Base-by-base conservation (phyloP, 2,329 filamentous ascomycete genomes). In the Bipolaris bicolor region DNA sequence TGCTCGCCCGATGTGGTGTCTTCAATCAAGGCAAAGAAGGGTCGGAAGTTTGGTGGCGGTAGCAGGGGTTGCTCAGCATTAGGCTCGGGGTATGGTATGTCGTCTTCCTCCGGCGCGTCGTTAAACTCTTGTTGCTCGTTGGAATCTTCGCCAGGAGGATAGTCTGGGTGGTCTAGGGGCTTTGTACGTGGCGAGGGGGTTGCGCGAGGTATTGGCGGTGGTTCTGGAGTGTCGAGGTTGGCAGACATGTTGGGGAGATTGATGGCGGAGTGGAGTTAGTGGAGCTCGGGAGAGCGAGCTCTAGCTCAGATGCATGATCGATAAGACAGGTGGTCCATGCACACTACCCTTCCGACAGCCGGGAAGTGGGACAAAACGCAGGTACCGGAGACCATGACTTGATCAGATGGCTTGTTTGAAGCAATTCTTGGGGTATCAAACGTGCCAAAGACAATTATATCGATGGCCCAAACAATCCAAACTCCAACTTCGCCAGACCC, bases 21-120 rank as follows among this genome's bases (percentile, higher is more conserved):
- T 71, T 91, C 87, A 63, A 98, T 83, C 40, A 97, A 82, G 1
- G 91, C 90, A 80, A 97, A 97, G 80, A 97, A 89, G 2, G 92
- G 91, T 43, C 87, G 83, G 76, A 96, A 94, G 79, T 74, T 79
- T 59, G 77, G 72, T 2, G 76, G 78, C n/a, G 76, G 78, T 29
- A 75, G 69, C 11, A 79, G 71, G 5, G 68, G 69, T 36, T 72
- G 70, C 48, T 71, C 68, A 31, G 72, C 72, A 54, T 49, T 63
- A 37, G 71, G 69, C 61, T 76, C 74, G 7, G 66, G 69, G 49
- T 75, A 75, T 9, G 74, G 68, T 49, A 71, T 66, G 43, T 75
- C 70, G 46, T 74, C 54, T 9, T 57, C 50, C 18, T 61, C 61
- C 33, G 62, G 58, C 52, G 61, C 60, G 52, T 68, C 65, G 5